phyloP scores from a whole-genome alignment of 1,284 basidiomycete genomes.

The Blastosporella zonata region DNA sequence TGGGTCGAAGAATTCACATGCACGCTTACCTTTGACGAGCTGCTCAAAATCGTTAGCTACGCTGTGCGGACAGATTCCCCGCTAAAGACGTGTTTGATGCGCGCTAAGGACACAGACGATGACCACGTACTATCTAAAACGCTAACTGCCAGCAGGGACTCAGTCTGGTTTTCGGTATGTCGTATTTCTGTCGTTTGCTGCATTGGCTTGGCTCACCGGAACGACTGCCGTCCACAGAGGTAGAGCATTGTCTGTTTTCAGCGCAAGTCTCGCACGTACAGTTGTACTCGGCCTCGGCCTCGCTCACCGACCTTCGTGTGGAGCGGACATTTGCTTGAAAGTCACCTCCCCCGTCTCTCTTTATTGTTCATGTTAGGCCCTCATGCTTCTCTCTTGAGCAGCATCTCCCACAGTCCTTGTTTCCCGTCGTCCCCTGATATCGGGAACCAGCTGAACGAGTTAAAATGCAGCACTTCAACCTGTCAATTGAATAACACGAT shows the following conservation, averaged over 20 bases:
- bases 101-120: conserved; percentile 34
- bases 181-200: neutral
- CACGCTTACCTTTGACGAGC: conserved; percentile 40
- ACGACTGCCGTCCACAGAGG: conserved; percentile 6
- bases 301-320: conserved; percentile 8
- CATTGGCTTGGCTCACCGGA: neutral
- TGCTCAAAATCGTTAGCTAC: conserved; percentile 37
- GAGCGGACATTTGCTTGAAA: conserved; percentile 3
- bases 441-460: neutral
- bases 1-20: conserved; percentile 45
- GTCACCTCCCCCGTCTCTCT: neutral
- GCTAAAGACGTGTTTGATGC: conserved; percentile 41
- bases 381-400: neutral
- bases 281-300: conserved; percentile 18
- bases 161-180: conserved; percentile 8
- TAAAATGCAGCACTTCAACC: neutral
- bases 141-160: neutral
- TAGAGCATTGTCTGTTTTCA: neutral
- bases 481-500: no score
- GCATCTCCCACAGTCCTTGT: no score
- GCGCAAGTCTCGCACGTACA: neutral
- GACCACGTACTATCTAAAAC: neutral
- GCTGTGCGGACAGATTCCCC: conserved; percentile 35
- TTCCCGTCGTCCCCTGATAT: neutral
- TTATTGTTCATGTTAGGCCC: neutral